phyloP scores from a whole-genome alignment of 1,139 yeast genomes.

The Blastobotrys proliferans region DNA sequence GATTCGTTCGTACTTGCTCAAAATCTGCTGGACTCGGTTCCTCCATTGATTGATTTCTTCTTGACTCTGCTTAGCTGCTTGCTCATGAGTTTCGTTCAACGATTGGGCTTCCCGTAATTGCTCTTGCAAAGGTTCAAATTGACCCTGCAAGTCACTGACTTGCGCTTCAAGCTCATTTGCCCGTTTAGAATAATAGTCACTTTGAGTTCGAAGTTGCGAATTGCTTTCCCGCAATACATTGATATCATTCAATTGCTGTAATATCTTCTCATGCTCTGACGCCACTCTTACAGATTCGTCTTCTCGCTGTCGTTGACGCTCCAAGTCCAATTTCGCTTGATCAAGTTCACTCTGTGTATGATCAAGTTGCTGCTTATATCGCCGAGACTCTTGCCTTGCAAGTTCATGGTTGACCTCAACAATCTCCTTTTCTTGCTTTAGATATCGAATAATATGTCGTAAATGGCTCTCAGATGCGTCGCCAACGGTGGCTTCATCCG shows the following conservation, averaged over 20 bases:
- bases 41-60: conserved; percentile 53
- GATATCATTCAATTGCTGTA: conserved; percentile 62
- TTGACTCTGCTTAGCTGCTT: conserved; percentile 37
- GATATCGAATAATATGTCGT: conserved; percentile 56
- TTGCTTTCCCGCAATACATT: conserved; percentile 74
- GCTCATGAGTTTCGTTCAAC: conserved; percentile 41
- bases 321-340: conserved; percentile 32
- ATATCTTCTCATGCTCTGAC: conserved; percentile 50
- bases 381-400: conserved; percentile 46
- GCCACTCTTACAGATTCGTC: conserved; percentile 41
- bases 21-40: conserved; percentile 45
- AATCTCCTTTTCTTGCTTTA: conserved; percentile 76
- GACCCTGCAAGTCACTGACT: conserved; percentile 33
- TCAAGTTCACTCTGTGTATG: conserved; percentile 33
- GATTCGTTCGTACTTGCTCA: conserved; percentile 45
- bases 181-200: conserved; percentile 32
- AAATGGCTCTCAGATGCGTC: conserved; percentile 35
- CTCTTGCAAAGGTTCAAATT: conserved; percentile 36
- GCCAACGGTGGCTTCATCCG: conserved; percentile 3
- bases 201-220: conserved; percentile 57
- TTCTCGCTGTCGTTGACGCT: conserved; percentile 38
- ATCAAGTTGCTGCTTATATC: conserved; percentile 40
- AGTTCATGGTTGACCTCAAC: conserved; percentile 56
- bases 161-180: conserved; percentile 36
- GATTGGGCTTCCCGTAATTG: conserved; percentile 37